Evolutionary conservation across 305 asterid species (phyloP).

Genomic region (Solanum hybrid): DNA sequence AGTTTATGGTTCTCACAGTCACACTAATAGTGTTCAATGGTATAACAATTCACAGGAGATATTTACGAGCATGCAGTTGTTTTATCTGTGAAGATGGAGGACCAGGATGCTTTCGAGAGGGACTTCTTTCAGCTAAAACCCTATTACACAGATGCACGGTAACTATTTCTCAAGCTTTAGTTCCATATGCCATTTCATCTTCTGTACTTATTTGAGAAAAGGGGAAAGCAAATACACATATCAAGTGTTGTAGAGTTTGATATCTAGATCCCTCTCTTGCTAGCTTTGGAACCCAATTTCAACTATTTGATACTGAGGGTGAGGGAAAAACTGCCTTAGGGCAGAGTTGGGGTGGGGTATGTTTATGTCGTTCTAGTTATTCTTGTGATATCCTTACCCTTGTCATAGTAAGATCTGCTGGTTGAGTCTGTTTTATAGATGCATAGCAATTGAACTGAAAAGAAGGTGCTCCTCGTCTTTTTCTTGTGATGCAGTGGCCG

Average conservation of each 20-base stretch:
- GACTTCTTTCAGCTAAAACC: constrained; percentile 90
- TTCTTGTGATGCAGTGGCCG: constrained; percentile 53
- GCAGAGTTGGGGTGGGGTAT: neutral
- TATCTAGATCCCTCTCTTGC: neutral
- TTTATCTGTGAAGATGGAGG: constrained; percentile 83
- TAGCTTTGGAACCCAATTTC: neutral
- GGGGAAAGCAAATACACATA: neutral
- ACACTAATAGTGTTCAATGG: neutral
- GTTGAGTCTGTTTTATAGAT: neutral
- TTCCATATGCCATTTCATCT: neutral
- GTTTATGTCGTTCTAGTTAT: neutral
- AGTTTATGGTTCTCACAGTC: neutral
- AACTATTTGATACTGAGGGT: neutral
- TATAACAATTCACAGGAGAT: constrained; percentile 48
- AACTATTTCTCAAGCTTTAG: constrained; percentile 6
- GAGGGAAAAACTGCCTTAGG: neutral
- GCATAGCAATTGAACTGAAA: neutral
- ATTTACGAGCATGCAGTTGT: constrained; percentile 91
- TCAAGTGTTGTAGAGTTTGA: neutral
- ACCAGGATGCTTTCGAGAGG: constrained; percentile 87
- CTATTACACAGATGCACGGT: constrained; percentile 85
- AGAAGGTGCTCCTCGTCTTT: constrained; percentile 7
- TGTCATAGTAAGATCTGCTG: neutral
- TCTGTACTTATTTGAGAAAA: neutral
- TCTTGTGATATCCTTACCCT: neutral